Evolutionary conservation across 805 yeast genomes (phyloP), one percentile per base, ranked within the genome.

Genomic region (Candida oleophila): DNA sequence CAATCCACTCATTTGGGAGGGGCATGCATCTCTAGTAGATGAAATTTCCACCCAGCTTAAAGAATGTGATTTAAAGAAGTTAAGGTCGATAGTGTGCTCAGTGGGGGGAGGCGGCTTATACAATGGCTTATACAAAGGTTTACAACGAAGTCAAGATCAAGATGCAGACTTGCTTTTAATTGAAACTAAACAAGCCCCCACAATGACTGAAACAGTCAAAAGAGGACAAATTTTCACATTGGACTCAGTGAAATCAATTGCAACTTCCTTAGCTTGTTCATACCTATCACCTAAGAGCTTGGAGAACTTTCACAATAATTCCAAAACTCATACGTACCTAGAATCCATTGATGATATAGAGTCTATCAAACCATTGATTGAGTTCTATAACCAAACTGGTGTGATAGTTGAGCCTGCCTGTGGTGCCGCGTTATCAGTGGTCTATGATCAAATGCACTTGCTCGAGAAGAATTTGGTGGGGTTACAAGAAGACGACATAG

Each of bases 131-230:
- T 68, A 72, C 47, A 55, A 64, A 42, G 84, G 83, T 0, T 56
- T 80, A 44, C 51, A 61, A 39, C 60, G 61, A 35, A 54, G 72
- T 51, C 3, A 22, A 4, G 58, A 61, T 3, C 56, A 46, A 4
- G 22, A 36, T 1, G 62, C 71, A 19, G 68, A 51, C 49, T 60
- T 64, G 48, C 69, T 51, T 67, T 78, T 48, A 14, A 74, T 82
- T 3, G 90, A 85, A 57, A 82, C 89, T 0, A 65, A 61, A n/a
- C 83, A 83, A 18, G 82, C 83, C 12, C 83, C 85, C 9, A 80
- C 85, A 0, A 74, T 85, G 47, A 64, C 74, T 53, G 68, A 68
- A 38, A 76, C 87, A 1, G 60, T 85, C 40, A 62, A 66, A 34
- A 73, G 76, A 0, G 73, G 76, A 4, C 54, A 69, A 41, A 71